Evolutionary conservation across 371 early-diverging fungal species (phyloP).

Genomic region (Rhizopus microsporus): DNA sequence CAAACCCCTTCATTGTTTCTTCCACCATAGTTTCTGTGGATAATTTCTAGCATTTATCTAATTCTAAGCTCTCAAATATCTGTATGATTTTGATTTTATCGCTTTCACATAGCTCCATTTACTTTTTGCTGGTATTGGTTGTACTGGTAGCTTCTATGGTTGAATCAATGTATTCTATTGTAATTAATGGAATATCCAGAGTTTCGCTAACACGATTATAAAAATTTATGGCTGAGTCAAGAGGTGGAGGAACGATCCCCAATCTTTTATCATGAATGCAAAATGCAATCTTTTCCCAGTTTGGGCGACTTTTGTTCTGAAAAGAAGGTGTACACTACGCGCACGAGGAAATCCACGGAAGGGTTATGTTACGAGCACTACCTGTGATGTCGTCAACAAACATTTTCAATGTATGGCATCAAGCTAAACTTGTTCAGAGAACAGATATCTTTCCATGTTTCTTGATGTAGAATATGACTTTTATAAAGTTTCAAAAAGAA

Average conservation of each 20-base stretch:
- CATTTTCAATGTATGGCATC: too few species aligned
- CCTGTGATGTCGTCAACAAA: too few species aligned
- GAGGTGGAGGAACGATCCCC: constrained; percentile 6
- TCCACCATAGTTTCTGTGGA: constrained; percentile 18
- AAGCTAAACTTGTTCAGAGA: too few species aligned
- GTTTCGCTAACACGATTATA: constrained; percentile 3
- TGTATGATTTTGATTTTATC: constrained; percentile 18
- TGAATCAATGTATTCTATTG: constrained; percentile 2
- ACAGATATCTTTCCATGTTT: too few species aligned
- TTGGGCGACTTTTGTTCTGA: constrained; percentile 16
- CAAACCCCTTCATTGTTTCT: constrained; percentile 22
- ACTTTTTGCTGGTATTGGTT: constrained; percentile 18
- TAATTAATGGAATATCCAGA: background rate
- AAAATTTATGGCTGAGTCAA: constrained; percentile 5
- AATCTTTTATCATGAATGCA: constrained; percentile 12
- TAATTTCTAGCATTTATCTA: constrained; percentile 16
- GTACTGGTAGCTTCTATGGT: constrained; percentile 7
- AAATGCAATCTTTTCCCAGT: constrained; percentile 18
- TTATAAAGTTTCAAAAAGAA: too few species aligned
- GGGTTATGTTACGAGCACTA: too few species aligned
- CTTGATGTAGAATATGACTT: too few species aligned
- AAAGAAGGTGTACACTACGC: too few species aligned
- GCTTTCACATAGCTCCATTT: constrained; percentile 8
- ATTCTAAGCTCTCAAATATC: constrained; percentile 13
- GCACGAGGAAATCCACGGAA: too few species aligned